Base-by-base conservation (phyloP, 306 rosid genomes). In the Sophora flavescens region DNA sequence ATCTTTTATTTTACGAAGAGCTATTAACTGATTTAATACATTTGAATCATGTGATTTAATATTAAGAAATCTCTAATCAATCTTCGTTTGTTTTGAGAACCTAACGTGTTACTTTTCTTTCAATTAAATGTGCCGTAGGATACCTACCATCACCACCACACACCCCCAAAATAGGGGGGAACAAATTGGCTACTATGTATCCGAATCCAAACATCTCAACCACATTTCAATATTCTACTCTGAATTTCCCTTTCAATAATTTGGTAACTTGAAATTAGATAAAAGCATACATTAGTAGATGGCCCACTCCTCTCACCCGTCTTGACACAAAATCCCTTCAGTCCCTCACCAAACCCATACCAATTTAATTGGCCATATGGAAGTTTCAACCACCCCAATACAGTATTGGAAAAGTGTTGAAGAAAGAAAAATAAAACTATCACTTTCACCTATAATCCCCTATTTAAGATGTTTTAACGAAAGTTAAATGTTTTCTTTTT, bases 261-360 rank as follows among this genome's bases (percentile, higher is more conserved):
- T 69, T 51, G 76, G 80, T 74, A 68, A 81, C 68, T 66, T 56
- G 56, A 72, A 50, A 17, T 30, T 4, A 30, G 13, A 53, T 39
- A 6, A 7, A 8, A 6, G 1, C 10, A 26, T 6, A 11, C 7
- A 41, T 32, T 32, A 56, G 53, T 47, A 30, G 81, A 68, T 18
- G 78, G 38, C 70, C 81, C 59, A 45, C 51, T 73, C 50, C 50
- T 26, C 60, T 66, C n/a, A 45, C 58, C 28, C n/a, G 61, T 15
- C 33, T 8, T 15, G 8, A 14, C 76, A 26, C 58, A 68, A n/a
- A 65, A n/a, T 4, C 28, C 45, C 70, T 51, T 38, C 53, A 50
- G 7, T n/a, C 18, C 42, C 68, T 75, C 84, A 84, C 84, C 87
- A 84, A 84, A 84, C 84, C n/a, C 80, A 38, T 2, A 70, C 82